These are phyloP conservation scores for Zygoascus bituminiphila DNA, from an alignment of 805 yeast species.

Conservation along the genomic window DNA sequence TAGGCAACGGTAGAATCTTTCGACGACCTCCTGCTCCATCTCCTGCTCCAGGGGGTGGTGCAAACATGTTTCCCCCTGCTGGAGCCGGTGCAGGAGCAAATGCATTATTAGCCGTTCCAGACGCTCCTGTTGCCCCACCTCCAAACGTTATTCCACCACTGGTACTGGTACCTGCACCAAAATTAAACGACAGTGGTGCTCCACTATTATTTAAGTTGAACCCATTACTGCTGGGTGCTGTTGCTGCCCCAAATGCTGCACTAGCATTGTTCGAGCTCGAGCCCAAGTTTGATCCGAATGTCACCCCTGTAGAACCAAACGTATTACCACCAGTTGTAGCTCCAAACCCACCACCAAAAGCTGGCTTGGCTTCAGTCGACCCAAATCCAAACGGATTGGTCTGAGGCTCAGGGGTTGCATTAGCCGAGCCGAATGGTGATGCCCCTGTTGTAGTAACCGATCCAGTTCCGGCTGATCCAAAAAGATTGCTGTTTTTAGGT, in stretches of 20 bases:
- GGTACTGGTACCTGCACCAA: neutral
- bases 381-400: neutral
- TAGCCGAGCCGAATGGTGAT: neutral
- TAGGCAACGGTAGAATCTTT: neutral
- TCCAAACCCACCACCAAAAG: neutral
- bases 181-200: neutral
- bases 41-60: conserved; percentile 1
- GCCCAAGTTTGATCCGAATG: neutral
- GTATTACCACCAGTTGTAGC: neutral
- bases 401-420: neutral
- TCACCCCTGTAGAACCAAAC: neutral
- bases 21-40: neutral
- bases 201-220: conserved; percentile 1
- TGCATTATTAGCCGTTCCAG: neutral
- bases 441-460: neutral
- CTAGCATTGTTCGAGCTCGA: neutral
- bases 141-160: neutral
- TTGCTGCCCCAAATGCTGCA: neutral
- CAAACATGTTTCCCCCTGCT: conserved; percentile 1
- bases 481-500: neutral
- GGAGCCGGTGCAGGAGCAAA: neutral
- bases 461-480: neutral
- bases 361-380: no score
- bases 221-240: neutral
- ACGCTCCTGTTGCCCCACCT: neutral